Conservation (phyloP, 352 stramenopile species). For the Phytophthora constricta region DNA sequence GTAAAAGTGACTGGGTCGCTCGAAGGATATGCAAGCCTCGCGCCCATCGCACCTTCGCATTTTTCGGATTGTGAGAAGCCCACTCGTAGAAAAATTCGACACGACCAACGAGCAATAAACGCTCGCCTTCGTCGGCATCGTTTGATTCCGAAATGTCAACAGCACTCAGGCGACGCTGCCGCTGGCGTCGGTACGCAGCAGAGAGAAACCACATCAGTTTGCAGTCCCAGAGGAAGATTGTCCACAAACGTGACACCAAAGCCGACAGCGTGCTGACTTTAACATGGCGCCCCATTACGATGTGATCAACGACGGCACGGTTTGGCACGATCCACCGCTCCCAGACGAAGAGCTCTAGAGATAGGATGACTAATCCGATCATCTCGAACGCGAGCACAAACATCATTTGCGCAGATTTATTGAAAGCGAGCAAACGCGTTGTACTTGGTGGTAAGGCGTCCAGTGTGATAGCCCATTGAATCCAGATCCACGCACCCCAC, state of each 20-base stretch:
- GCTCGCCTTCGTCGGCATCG: conserved; percentile 29
- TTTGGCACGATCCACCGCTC: conserved; percentile 22
- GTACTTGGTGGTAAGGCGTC: conserved; percentile 36
- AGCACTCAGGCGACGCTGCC: conserved; percentile 12
- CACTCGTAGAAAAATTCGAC: conserved; percentile 42
- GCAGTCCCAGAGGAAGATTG: conserved; percentile 35
- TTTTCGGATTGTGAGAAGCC: conserved; percentile 10
- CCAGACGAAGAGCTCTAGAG: conserved; percentile 35
- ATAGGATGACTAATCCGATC: conserved; percentile 27
- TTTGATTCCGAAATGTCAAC: neutral
- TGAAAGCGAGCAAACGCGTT: conserved; percentile 28
- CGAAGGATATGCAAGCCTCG: conserved; percentile 11
- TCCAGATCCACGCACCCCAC: conserved; percentile 37
- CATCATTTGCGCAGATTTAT: conserved; percentile 24
- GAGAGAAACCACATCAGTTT: conserved; percentile 34
- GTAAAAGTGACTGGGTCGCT: conserved; percentile 1
- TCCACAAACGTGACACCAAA: conserved; percentile 29
- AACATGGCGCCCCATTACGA: conserved; percentile 17
- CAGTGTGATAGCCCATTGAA: conserved; percentile 40
- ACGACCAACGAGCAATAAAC: conserved; percentile 23
- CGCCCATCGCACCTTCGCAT: conserved; percentile 6
- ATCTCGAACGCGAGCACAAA: conserved; percentile 18
- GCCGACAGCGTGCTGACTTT: conserved; percentile 20
- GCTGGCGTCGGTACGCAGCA: conserved; percentile 14
- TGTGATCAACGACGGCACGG: conserved; percentile 9